These are phyloP conservation scores for Hansfordia pulvinata DNA, from an alignment of 2,329 filamentous ascomycete genomes.

Conservation along the genomic window DNA sequence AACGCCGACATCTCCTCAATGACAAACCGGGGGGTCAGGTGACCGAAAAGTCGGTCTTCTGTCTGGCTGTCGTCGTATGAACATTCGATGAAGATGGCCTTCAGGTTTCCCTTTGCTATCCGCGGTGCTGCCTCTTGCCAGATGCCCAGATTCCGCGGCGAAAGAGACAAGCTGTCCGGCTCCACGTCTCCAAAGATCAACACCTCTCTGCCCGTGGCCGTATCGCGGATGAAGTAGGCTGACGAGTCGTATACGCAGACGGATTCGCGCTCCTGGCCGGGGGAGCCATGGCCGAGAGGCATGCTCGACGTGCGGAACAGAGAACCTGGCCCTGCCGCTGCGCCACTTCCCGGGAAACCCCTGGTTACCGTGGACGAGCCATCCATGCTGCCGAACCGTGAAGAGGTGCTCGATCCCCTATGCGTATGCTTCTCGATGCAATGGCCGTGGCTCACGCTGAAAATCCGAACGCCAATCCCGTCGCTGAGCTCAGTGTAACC, in stretches of 20 bases:
- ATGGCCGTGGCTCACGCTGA: slow-evolving; percentile 79
- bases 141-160: slow-evolving; percentile 66
- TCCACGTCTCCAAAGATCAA: slow-evolving; percentile 95
- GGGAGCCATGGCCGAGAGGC: slow-evolving; percentile 5
- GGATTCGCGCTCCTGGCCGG: slow-evolving; percentile 24
- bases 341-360: slow-evolving; percentile 9
- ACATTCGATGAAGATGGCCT: slow-evolving; percentile 88
- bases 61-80: slow-evolving; percentile 75
- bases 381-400: slow-evolving; percentile 35
- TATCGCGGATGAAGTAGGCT: slow-evolving; percentile 82
- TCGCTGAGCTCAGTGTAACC: slow-evolving; percentile 85
- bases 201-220: slow-evolving; percentile 57
- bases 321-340: slow-evolving; percentile 10
- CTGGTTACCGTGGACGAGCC: slow-evolving; percentile 13
- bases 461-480: slow-evolving; percentile 76
- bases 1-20: slow-evolving; percentile 64
- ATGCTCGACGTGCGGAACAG: slow-evolving; percentile 15
- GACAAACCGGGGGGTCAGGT: slow-evolving; percentile 73
- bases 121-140: slow-evolving; percentile 87
- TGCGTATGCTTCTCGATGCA: slow-evolving; percentile 66
- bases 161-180: slow-evolving; percentile 72
- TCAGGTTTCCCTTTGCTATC: slow-evolving; percentile 56
- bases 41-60: slow-evolving; percentile 72
- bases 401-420: slow-evolving; percentile 42
- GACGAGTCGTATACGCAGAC: slow-evolving; percentile 74